Percentiles rank a stretch among this genome's conserved stretches.
Evolutionary conservation across 2,329 filamentous ascomycete genomes (phyloP).

Genomic region (Xylaria sp.): DNA sequence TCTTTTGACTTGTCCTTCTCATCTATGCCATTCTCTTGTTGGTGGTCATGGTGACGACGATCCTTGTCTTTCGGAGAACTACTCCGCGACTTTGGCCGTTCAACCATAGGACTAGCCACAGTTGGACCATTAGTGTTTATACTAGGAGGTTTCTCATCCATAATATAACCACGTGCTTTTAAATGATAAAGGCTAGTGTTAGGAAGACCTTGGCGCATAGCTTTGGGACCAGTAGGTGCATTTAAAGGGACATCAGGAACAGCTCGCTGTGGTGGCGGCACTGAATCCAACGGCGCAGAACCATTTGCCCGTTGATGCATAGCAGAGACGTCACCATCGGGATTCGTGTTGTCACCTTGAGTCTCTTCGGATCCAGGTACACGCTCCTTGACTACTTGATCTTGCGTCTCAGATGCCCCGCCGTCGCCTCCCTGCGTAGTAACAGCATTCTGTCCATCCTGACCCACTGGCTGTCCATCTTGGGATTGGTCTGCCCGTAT

Average conservation of each 20-base stretch:
- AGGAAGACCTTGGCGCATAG: slow-evolving; percentile 88
- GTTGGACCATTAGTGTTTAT: slow-evolving; percentile 48
- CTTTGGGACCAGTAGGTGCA: slow-evolving; percentile 92
- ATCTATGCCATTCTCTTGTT: slow-evolving; percentile 50
- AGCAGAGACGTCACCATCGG: slow-evolving; percentile 51
- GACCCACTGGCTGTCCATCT: slow-evolving; percentile 42
- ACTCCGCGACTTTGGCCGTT: slow-evolving; percentile 58
- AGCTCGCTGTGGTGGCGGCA: slow-evolving; percentile 41
- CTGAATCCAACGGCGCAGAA: slow-evolving; percentile 41
- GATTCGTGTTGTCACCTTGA: slow-evolving; percentile 46
- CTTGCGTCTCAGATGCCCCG: slow-evolving; percentile 42
- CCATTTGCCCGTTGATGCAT: slow-evolving; percentile 47
- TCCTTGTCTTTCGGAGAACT: slow-evolving; percentile 58
- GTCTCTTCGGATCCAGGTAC: slow-evolving; percentile 42
- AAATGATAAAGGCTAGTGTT: slow-evolving; percentile 81
- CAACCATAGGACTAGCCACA: slow-evolving; percentile 50
- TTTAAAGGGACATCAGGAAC: slow-evolving; percentile 65
- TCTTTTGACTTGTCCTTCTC: slow-evolving; percentile 44
- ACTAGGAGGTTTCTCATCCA: slow-evolving; percentile 53
- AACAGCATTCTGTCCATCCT: slow-evolving; percentile 43
- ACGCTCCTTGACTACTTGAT: slow-evolving; percentile 46
- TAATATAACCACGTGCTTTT: slow-evolving; percentile 63
- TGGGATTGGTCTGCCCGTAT: slow-evolving; percentile 46
- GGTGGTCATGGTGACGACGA: slow-evolving; percentile 50
- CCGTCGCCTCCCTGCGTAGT: slow-evolving; percentile 39